phyloP scores from a whole-genome alignment of 1,284 basidiomycete genomes.

The Cutaneotrichosporon curvatum region DNA sequence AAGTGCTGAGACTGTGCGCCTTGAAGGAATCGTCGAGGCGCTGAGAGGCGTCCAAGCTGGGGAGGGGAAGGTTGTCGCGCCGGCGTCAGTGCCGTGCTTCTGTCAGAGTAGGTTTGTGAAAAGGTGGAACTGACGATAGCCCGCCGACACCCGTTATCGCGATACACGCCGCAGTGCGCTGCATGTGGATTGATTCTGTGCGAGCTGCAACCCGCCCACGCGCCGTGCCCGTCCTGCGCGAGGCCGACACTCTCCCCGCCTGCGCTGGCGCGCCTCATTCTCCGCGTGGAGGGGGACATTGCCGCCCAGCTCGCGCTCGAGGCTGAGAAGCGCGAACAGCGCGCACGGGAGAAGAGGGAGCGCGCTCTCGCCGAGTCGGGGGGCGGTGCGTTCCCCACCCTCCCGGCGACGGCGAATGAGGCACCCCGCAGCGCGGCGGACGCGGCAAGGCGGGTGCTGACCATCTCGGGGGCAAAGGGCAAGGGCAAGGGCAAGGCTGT shows the following conservation, averaged over 20 bases:
- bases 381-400: slow-evolving; percentile 41
- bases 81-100: slow-evolving; percentile 34
- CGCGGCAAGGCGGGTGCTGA: slow-evolving; percentile 13
- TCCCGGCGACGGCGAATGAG: slow-evolving; percentile 14
- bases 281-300: slow-evolving; percentile 34
- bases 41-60: slow-evolving; percentile 29
- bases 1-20: slow-evolving; percentile 31
- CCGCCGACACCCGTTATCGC: slow-evolving; percentile 42
- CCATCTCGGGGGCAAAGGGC: slow-evolving; percentile 13
- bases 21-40: slow-evolving; percentile 32
- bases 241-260: slow-evolving; percentile 24
- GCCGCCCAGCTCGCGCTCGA: slow-evolving; percentile 32
- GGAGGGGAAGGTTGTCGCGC: slow-evolving; percentile 21
- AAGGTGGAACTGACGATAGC: slow-evolving; percentile 22
- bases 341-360: slow-evolving; percentile 27
- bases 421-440: slow-evolving; percentile 1
- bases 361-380: slow-evolving; percentile 32
- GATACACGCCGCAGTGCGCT: slow-evolving; percentile 44
- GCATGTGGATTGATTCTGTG: slow-evolving; percentile 45
- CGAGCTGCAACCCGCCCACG: slow-evolving; percentile 37
- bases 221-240: slow-evolving; percentile 46
- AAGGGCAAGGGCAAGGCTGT: slow-evolving; percentile 35
- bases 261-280: slow-evolving; percentile 36
- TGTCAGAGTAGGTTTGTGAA: slow-evolving; percentile 42
- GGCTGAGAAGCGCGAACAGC: slow-evolving; percentile 25